Base-by-base conservation (phyloP, 192 early-diverging fungal species). In the Backusella luteola region DNA sequence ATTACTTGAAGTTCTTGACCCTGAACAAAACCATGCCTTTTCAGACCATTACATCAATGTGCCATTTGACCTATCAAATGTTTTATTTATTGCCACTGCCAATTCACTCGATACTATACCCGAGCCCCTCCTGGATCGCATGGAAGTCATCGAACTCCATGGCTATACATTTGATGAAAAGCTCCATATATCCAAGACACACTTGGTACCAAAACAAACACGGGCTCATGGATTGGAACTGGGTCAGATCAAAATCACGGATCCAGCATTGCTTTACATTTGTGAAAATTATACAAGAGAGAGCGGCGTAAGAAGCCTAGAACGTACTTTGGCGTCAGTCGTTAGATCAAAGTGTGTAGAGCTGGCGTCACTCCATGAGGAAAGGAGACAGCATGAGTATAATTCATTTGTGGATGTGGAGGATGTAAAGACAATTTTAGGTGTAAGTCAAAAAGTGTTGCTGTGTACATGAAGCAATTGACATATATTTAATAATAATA, bases 91-190 rank as follows among this genome's bases (percentile, higher is more conserved):
- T 72, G 93, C 93, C 17, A 96, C 95, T 4, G 93, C 93, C 56
- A 96, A 96, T 73, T 87, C 89, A 19, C 68, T 89, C 3, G 91
- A 93, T 34, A 93, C 91, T 0, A 95, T 96, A 70, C 90, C 94
- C 0, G 87, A 86, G 21, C 92, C 95, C 3, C 76, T 96, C 7
- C 67, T 94, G 19, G 95, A 96, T 81, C 89, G 95, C 38, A 96
- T 96, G 95, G 92, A 94, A 78, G 73, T 93, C 2, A 93, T 94
- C 53, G 83, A 85, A 6, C 78, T 96, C 3, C 87, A 91, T 39
- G 93, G 95, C 14, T 96, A 96, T 80, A 94, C 93, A 2, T 90
- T 93, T 73, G 92, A 93, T 7, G 94, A 96, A 77, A 96, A 96
- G 76, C 76, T 94, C 19, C 80, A 87, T 52, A 96, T 96, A 76